Conservation (phyloP, 2,329 filamentous ascomycete species). For the Periconia sp. region DNA sequence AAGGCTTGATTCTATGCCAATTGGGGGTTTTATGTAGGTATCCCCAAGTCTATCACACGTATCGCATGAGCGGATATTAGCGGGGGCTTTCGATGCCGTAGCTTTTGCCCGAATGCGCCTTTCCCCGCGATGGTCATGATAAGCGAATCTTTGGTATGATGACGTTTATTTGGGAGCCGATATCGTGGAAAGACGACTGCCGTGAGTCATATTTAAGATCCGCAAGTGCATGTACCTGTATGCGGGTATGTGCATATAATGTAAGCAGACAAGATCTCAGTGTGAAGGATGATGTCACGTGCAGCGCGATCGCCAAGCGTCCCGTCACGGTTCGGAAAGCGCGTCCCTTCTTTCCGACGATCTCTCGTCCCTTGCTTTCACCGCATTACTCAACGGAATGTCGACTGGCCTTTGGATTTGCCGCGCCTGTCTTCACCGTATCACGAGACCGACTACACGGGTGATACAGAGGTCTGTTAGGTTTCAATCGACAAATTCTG, state of each 20-base stretch:
- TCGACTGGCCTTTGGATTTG: conserved; percentile 48
- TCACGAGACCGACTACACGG: conserved; percentile 32
- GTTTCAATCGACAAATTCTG: conserved; percentile 31
- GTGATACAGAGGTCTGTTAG: conserved; percentile 13
- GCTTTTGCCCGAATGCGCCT: not conserved
- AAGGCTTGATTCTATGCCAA: not conserved
- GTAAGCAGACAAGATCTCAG: too few relatives aligned
- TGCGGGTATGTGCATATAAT: too few relatives aligned
- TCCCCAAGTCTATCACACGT: not conserved
- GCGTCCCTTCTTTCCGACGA: conserved; percentile 14
- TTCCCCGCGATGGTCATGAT: conserved; percentile 1
- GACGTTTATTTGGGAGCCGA: not conserved
- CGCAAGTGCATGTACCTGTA: too few relatives aligned
- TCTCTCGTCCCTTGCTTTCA: not conserved
- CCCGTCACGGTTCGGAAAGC: conserved; percentile 19
- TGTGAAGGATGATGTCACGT: conserved; percentile 25
- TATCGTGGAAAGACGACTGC: too few relatives aligned
- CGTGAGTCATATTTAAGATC: too few relatives aligned
- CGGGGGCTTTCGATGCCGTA: conserved; percentile 29
- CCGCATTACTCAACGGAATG: conserved; percentile 34
- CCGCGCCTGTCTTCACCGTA: conserved; percentile 49
- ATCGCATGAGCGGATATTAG: conserved; percentile 25
- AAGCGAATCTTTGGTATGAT: not conserved
- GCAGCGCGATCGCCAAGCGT: conserved; percentile 20
- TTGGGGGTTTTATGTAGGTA: not conserved